phyloP scores from a whole-genome alignment of 2,329 filamentous ascomycete genomes.

The Scopulariopsis brevicaulis region DNA sequence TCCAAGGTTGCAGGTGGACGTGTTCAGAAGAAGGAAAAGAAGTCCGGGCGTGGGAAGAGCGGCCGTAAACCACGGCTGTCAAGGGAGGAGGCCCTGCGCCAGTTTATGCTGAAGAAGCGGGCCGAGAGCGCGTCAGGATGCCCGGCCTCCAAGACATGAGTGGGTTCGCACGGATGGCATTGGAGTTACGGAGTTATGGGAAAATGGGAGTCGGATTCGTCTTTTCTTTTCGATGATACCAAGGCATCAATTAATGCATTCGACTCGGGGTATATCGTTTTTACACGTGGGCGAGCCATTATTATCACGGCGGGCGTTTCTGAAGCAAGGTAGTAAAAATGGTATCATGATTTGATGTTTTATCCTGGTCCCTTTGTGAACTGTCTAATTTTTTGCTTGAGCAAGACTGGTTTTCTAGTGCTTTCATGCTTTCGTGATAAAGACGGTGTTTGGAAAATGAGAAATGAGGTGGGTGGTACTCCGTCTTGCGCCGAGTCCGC shows the following conservation, averaged over 20 bases:
- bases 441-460: neutral
- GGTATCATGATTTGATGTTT: neutral
- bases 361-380: neutral
- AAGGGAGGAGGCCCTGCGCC: neutral
- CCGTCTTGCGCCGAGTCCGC: neutral
- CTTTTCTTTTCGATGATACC: neutral
- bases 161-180: neutral
- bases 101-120: neutral
- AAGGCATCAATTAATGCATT: neutral
- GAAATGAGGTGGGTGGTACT: neutral
- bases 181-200: neutral
- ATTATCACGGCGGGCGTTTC: neutral
- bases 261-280: neutral
- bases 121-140: neutral
- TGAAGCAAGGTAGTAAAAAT: neutral
- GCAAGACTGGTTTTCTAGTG: slow-evolving; percentile 16
- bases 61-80: neutral
- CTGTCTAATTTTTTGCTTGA: slow-evolving; percentile 16
- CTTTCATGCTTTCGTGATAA: neutral
- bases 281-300: neutral
- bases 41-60: neutral
- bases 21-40: neutral
- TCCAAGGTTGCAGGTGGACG: neutral
- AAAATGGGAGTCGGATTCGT: neutral
- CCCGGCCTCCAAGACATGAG: neutral